phyloP scores from a whole-genome alignment of 2,329 filamentous ascomycete species.

The Colletotrichum orchidophilum region DNA sequence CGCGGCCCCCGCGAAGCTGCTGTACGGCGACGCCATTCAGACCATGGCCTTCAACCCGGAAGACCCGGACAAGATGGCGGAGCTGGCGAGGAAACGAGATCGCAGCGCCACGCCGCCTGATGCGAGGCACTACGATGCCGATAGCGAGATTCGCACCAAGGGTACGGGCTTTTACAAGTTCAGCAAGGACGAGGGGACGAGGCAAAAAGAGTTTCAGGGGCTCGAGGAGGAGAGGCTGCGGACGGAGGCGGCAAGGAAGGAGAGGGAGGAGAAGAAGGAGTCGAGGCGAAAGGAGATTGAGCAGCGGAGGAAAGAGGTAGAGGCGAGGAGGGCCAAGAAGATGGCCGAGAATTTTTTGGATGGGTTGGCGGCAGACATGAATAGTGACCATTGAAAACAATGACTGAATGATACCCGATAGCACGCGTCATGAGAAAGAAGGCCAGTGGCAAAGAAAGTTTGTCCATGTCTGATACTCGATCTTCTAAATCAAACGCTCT shows the following conservation, averaged over 20 bases:
- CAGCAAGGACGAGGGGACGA: constrained; percentile 75
- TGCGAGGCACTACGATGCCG: constrained; percentile 85
- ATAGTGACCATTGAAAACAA: background rate
- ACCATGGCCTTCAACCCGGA: constrained; percentile 83
- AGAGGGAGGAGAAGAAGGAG: constrained; percentile 65
- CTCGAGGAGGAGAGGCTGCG: constrained; percentile 73
- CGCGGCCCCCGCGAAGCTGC: constrained; percentile 73
- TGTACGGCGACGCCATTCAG: constrained; percentile 89
- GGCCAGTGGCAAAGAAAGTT: background rate
- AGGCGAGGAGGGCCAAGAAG: constrained; percentile 68
- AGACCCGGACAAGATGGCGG: constrained; percentile 77
- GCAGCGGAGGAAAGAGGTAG: constrained; percentile 69
- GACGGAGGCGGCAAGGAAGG: constrained; percentile 71
- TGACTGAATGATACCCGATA: background rate
- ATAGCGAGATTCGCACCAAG: constrained; percentile 83
- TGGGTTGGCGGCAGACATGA: constrained; percentile 50
- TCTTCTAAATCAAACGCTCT: background rate
- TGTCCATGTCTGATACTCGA: background rate
- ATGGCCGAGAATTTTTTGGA: constrained; percentile 79
- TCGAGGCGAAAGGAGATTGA: constrained; percentile 71
- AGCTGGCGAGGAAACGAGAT: constrained; percentile 81
- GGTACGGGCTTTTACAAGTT: constrained; percentile 95
- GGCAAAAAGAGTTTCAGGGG: constrained; percentile 77
- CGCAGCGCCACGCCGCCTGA: constrained; percentile 82
- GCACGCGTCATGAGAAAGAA: background rate